Conservation (phyloP, 495 filamentous ascomycete species). For the Pseudevernia furfuracea region DNA sequence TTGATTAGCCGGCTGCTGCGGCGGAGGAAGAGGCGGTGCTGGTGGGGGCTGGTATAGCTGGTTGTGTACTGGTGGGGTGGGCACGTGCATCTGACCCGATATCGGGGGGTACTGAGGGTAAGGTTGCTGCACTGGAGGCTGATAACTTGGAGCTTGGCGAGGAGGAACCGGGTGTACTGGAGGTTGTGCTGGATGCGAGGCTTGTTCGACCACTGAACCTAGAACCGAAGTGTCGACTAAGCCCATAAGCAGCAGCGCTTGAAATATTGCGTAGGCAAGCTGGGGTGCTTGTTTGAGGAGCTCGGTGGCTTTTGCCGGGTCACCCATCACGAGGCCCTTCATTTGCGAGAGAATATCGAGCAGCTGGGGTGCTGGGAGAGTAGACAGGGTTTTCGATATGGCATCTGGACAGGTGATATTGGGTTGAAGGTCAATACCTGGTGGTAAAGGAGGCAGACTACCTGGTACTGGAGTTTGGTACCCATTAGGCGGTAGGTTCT, state of each 20-base stretch:
- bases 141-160: slow-evolving; percentile 19
- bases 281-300: slow-evolving; percentile 85
- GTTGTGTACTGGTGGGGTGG: slow-evolving; percentile 52
- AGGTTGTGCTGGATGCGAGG: slow-evolving; percentile 32
- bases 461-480: slow-evolving; percentile 26
- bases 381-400: slow-evolving; percentile 80
- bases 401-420: slow-evolving; percentile 78
- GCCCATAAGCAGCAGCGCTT: slow-evolving; percentile 85
- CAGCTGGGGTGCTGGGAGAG: slow-evolving; percentile 78
- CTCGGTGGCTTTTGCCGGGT: slow-evolving; percentile 79
- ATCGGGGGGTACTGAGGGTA: slow-evolving; percentile 21
- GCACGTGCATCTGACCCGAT: slow-evolving; percentile 37
- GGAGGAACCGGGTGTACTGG: slow-evolving; percentile 26
- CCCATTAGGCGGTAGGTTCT: slow-evolving; percentile 23
- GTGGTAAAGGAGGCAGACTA: slow-evolving; percentile 69
- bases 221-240: slow-evolving; percentile 67
- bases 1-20: slow-evolving; percentile 43
- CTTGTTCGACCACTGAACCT: slow-evolving; percentile 50
- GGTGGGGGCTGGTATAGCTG: slow-evolving; percentile 49
- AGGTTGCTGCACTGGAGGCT: slow-evolving; percentile 28
- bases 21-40: slow-evolving; percentile 37
- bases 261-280: slow-evolving; percentile 92
- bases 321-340: slow-evolving; percentile 74
- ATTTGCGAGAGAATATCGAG: slow-evolving; percentile 93
- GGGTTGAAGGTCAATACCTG: slow-evolving; percentile 72